Evolutionary conservation across 352 stramenopile species (phyloP), one percentile per base, ranked within the genome.

Genomic region (Phytophthora pluvialis): DNA sequence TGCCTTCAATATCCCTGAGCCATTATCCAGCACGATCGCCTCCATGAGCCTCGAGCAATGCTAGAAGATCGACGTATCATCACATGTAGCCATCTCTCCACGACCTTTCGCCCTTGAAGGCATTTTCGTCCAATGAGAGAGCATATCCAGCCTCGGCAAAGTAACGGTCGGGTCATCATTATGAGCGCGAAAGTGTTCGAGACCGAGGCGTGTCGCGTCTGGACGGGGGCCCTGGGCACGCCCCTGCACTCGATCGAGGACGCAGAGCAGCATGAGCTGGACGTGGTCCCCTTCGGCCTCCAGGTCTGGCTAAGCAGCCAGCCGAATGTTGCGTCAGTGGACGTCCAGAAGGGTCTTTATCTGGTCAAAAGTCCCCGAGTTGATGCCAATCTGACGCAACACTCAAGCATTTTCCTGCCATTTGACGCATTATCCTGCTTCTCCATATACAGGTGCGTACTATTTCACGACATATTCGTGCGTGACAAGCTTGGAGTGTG

Each of bases 21-120:
- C 90, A 43, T 94, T 93, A 76, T 97, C 90, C 36, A 97, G 60
- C 68, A 97, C 88, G 59, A 97, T 83, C 29, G 85, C 87, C 26
- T 92, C 83, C 72, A 85, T 85, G 11, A 51, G 16, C 2, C 25
- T 35, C 25, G 2, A 54, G 2, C 16, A 59, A 31, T 50, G 56
- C 44, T 42, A 15, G 32, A 57, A 43, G 51, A 58, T 58, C 40
- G 46, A 55, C 54, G 48, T 74, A 72, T 71, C 47, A 64, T 21
- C 31, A 54, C 52, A 64, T 66, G 52, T 64, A 77, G 50, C 48
- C 56, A 67, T 73, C 42, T 70, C 10, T 38, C 38, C 26, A 45
- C 70, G 67, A 75, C 75, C 55, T 75, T 84, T 84, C 64, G 45
- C 4, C 57, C 12, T 21, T 21, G 4, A 11, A 60, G 26, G 1